These are phyloP conservation scores for Cutaneotrichosporon sp. DNA, from an alignment of 1,284 basidiomycete species.

Conservation along the genomic window DNA sequence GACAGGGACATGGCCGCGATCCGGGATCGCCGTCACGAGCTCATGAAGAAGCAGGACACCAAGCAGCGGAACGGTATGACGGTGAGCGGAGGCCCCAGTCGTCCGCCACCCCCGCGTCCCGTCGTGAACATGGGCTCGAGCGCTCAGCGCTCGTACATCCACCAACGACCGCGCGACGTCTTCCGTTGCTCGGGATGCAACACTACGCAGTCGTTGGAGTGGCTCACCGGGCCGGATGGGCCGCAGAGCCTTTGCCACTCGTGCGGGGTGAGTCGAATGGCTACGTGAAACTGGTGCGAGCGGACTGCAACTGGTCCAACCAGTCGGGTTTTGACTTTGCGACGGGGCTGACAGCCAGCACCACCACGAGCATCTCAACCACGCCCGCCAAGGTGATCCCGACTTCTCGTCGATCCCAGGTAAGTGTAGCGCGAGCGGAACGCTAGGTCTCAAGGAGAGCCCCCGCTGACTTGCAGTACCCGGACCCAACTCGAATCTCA, in stretches of 20 bases:
- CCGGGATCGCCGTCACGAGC: conserved; percentile 37
- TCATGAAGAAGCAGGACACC: conserved; percentile 40
- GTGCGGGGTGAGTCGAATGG: conserved; percentile 45
- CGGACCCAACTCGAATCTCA: conserved; percentile 9
- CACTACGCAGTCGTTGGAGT: conserved; percentile 23
- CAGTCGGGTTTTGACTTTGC: no score
- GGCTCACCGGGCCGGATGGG: conserved; percentile 41
- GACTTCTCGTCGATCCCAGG: conserved; percentile 17
- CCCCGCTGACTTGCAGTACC: conserved; percentile 6
- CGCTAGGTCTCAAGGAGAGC: not conserved
- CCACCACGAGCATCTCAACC: conserved; percentile 13
- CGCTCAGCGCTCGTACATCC: not conserved
- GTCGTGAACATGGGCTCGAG: not conserved
- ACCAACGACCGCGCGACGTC: conserved; percentile 8
- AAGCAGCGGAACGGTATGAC: conserved; percentile 1
- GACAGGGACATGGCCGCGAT: conserved; percentile 50
- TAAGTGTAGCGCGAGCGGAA: not conserved
- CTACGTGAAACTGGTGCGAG: no score
- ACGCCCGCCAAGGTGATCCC: conserved; percentile 17
- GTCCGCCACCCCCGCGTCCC: not conserved
- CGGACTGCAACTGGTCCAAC: no score
- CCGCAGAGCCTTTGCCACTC: conserved; percentile 38
- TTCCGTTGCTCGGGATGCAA: conserved; percentile 39
- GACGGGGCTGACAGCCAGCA: conserved; percentile 7
- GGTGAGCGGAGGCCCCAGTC: not conserved